Percentiles rank a stretch among this genome's conserved stretches.
phyloP scores from a whole-genome alignment of 345 rosid genomes.

The Geranium brycei region DNA sequence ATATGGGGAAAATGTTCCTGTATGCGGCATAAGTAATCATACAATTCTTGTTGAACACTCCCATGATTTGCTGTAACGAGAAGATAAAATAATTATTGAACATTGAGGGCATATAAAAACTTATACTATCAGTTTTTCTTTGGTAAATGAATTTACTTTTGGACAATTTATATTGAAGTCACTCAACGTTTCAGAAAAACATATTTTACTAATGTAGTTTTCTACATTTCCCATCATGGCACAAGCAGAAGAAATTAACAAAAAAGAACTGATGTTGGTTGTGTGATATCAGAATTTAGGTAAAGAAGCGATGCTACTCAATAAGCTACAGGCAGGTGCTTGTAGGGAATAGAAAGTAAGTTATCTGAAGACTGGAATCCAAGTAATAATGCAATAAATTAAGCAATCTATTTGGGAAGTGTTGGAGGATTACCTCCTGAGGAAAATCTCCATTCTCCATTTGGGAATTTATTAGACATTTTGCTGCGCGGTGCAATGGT shows the following conservation, averaged over 20 bases:
- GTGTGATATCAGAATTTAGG: too few relatives aligned
- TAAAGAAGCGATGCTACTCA: too few relatives aligned
- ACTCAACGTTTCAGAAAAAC: background rate
- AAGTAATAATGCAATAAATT: background rate
- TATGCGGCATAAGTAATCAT: background rate
- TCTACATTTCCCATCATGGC: too few relatives aligned
- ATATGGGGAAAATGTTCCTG: background rate
- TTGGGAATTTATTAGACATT: constrained; percentile 14
- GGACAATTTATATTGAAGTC: background rate
- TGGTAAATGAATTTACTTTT: background rate
- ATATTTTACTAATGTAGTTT: too few relatives aligned
- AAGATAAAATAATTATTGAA: too few relatives aligned
- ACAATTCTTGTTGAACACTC: background rate
- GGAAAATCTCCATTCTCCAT: constrained; percentile 22
- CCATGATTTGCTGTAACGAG: background rate
- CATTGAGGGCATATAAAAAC: background rate
- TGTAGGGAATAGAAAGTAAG: too few relatives aligned
- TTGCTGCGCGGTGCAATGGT: constrained; percentile 17
- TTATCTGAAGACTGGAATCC: too few relatives aligned
- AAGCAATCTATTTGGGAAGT: background rate
- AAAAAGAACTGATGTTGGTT: too few relatives aligned
- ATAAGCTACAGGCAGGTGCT: too few relatives aligned
- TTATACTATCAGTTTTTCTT: background rate
- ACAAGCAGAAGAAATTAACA: too few relatives aligned
- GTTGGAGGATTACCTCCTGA: constrained; percentile 12